phyloP scores from a whole-genome alignment of 257 asterid genomes.

The Rauvolfia tetraphylla region DNA sequence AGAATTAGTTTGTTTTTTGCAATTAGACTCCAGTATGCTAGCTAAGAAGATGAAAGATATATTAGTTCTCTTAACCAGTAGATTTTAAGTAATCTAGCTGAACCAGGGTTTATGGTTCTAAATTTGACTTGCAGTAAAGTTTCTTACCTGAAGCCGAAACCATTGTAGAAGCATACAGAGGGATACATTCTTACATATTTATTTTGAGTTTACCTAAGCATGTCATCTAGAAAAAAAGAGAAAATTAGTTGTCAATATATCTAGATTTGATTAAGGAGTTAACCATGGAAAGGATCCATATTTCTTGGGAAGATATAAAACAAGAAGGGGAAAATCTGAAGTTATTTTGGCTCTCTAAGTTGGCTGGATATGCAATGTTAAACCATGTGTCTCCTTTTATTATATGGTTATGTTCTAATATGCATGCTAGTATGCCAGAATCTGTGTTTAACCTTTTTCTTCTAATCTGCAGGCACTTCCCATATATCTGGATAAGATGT shows the following conservation, averaged over 20 bases:
- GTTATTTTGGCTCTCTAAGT: neutral
- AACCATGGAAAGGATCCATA: neutral
- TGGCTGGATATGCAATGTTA: neutral
- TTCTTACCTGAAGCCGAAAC: neutral
- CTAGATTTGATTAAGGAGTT: neutral
- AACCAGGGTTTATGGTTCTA: neutral
- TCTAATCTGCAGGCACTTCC: constrained; percentile 86
- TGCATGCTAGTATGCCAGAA: neutral
- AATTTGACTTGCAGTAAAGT: neutral
- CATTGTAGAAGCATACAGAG: neutral
- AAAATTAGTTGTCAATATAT: neutral
- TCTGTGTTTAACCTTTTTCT: constrained; percentile 12
- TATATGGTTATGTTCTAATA: neutral
- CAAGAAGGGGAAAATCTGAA: neutral
- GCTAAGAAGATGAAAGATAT: neutral
- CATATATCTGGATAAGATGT: constrained; percentile 80
- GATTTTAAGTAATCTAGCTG: neutral
- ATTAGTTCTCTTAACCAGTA: neutral
- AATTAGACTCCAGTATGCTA: neutral
- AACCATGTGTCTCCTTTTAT: neutral
- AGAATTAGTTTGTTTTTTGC: neutral
- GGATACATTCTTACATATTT: neutral
- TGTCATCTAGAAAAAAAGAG: neutral
- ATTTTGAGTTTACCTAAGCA: neutral
- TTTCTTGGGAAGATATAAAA: neutral